These are phyloP conservation scores for Scedosporium minutisporum DNA, from an alignment of 2,329 filamentous ascomycete genomes.

Conservation along the genomic window DNA sequence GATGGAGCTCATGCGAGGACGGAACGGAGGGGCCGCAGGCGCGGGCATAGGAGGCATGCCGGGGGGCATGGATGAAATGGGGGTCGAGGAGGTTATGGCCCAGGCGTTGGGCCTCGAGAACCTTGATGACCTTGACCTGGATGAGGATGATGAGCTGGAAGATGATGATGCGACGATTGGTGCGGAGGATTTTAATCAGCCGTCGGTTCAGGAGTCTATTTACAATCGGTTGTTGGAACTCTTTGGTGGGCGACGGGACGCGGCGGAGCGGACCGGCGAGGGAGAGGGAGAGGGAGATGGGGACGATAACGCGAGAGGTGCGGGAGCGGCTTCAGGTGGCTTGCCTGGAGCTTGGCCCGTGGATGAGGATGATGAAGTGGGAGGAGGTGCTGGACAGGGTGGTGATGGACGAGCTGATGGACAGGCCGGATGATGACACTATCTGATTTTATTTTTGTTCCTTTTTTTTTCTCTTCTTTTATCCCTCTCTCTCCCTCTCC, in stretches of 20 bases:
- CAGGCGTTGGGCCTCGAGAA: background rate
- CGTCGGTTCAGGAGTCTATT: background rate
- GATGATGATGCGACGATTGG: constrained; percentile 1
- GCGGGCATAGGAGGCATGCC: background rate
- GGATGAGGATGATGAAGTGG: constrained; percentile 12
- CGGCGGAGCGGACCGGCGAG: constrained; percentile 10
- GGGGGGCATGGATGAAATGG: background rate
- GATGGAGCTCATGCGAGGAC: constrained; percentile 6
- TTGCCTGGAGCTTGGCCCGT: constrained; percentile 26
- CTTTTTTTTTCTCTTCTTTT: no score
- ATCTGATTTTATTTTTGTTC: no score
- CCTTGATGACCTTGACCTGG: background rate
- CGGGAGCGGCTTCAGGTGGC: background rate
- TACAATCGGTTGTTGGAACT: background rate
- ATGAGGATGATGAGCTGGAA: background rate
- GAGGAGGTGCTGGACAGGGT: background rate
- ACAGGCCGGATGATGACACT: background rate
- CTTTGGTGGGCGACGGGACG: constrained; percentile 5
- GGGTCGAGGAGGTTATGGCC: background rate
- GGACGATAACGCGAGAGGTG: constrained; percentile 8
- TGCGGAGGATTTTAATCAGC: background rate
- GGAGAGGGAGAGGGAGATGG: constrained; percentile 9
- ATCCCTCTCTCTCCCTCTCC: no score
- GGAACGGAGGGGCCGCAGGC: background rate
- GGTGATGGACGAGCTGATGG: background rate